Conservation (phyloP, 1,284 basidiomycete species). For the Ustilago cynodontis region DNA sequence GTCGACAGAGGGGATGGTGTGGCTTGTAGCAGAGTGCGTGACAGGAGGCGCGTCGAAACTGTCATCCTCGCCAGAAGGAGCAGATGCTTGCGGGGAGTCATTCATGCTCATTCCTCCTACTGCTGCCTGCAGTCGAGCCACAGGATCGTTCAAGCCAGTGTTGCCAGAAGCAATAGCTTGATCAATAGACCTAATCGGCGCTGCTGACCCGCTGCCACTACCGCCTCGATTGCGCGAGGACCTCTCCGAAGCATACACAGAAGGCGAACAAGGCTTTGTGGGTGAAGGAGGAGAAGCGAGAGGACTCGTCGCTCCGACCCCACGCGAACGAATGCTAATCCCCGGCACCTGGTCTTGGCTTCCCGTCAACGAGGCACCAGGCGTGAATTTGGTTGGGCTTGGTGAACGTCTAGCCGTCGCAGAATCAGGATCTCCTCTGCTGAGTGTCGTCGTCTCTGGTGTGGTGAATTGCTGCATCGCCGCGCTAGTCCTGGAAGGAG, state of each 20-base stretch:
- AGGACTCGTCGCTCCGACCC: conserved; percentile 12
- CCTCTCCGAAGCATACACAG: not conserved
- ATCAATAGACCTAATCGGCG: conserved; percentile 44
- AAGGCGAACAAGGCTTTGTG: conserved; percentile 23
- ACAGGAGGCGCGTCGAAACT: not conserved
- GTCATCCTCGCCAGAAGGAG: not conserved
- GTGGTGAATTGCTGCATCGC: conserved; percentile 30
- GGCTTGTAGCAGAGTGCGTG: conserved; percentile 11
- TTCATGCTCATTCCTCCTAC: conserved; percentile 33
- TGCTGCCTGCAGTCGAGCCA: conserved; percentile 30
- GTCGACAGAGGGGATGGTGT: conserved; percentile 27
- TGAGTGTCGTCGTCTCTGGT: conserved; percentile 35
- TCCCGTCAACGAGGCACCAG: conserved; percentile 23
- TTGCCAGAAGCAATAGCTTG: conserved; percentile 42
- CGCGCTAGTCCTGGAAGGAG: conserved; percentile 24
- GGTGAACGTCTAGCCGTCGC: conserved; percentile 35
- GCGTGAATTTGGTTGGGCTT: conserved; percentile 42
- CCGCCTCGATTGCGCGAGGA: not conserved
- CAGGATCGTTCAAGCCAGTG: conserved; percentile 31
- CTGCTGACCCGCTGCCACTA: conserved; percentile 12
- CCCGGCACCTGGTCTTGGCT: conserved; percentile 37
- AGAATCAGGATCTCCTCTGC: conserved; percentile 12
- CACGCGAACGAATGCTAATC: conserved; percentile 42
- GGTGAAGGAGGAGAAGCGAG: conserved; percentile 18
- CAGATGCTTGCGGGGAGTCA: not conserved